Evolutionary conservation across 2,329 filamentous ascomycete species (phyloP), one percentile per base, ranked within the genome.

Genomic region (Aspergillus clavatus): DNA sequence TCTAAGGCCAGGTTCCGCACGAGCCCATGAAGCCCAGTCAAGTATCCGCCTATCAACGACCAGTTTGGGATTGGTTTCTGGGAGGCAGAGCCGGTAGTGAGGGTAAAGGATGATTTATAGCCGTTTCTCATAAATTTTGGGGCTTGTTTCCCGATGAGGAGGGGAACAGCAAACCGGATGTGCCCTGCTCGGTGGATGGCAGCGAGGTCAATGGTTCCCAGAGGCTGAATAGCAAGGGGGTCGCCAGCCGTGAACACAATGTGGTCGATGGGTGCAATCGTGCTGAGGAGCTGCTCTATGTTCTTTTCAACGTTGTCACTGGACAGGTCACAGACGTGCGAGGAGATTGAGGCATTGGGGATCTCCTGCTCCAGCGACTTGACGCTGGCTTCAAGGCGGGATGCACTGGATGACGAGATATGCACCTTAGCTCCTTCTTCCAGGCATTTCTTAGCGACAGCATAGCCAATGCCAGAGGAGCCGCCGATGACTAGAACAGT

Each of bases 391-490:
- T 73, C 56, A 28, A 86, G 62, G 38, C 75, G 76, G 23, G 62
- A 42, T 7, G 70, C 61, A 43, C 73, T 78, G 2, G 81, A 84
- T 2, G 78, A 81, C n/a, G 78, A 76, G 56, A 86, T 75, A 37
- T 71, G 75, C 12, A 86, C 76, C n/a, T 59, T 61, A 29, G 76
- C 77, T 26, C 79, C 79, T 46, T 75, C 67, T 42, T 78, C 76
- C 33, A 84, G 59, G 11, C 72, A 67, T 2, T 74, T 77, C 68
- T 83, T 76, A 41, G 82, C 81, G 8, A 82, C 78, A 43, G 68
- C 73, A 51, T 74, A 80, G 24, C 82, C 83, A 31, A 86, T 81
- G 41, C 83, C 83, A 12, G 77, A 74, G 2, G 79, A 78, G 31
- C 81, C 83, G 36, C 83, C 83, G 38, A 86, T 72, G 57, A 86